Percentiles rank a stretch among this genome's conserved stretches.
phyloP scores from a whole-genome alignment of 305 asterid species.

The Solanum hybrid region DNA sequence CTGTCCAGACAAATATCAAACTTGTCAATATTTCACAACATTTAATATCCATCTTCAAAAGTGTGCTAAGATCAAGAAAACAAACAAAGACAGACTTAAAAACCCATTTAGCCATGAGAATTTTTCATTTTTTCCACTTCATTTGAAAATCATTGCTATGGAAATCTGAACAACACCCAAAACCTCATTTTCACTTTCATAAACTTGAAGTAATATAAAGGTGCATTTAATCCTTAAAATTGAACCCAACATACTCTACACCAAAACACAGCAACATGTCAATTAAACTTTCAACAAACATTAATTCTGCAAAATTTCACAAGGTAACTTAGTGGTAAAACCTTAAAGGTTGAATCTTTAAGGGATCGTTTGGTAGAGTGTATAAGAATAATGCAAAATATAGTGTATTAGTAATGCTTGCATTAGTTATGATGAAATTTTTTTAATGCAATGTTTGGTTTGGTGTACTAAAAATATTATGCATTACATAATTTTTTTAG shows the following conservation, averaged over 20 bases:
- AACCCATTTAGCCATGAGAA: background rate
- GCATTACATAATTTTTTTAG: too few species aligned
- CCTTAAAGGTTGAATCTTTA: background rate
- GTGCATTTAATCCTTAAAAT: background rate
- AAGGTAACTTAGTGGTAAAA: background rate
- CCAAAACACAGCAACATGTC: background rate
- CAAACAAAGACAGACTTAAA: background rate
- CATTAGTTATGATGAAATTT: too few species aligned
- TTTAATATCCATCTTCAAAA: background rate
- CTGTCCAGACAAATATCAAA: slow-evolving; percentile 33
- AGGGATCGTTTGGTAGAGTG: too few species aligned
- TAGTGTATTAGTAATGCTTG: too few species aligned
- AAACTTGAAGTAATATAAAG: background rate
- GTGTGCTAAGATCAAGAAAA: background rate
- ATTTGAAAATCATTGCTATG: background rate
- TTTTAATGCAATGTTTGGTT: too few species aligned
- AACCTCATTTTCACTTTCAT: background rate
- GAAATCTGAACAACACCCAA: background rate
- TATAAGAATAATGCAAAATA: too few species aligned
- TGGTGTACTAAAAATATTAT: too few species aligned
- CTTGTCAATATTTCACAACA: background rate
- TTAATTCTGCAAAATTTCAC: background rate
- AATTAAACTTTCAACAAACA: background rate
- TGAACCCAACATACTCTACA: background rate
- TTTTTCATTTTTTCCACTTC: background rate